Evolutionary conservation across 371 early-diverging fungal genomes (phyloP).

Genomic region (Syncephalastrum monosporum): DNA sequence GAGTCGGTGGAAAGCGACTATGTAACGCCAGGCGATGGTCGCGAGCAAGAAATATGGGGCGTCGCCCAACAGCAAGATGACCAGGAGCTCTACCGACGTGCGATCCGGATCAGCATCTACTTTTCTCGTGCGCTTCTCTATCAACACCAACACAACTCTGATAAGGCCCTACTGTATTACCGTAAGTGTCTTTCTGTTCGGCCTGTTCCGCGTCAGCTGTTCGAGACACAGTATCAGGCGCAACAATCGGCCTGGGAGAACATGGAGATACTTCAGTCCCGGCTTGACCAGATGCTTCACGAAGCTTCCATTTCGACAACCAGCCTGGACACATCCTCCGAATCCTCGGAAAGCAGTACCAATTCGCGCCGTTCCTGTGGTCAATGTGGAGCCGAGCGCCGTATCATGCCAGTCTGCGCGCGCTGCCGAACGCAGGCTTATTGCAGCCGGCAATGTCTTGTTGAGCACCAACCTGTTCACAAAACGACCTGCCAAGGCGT

Average conservation of each 20-base stretch:
- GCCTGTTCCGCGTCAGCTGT: neutral
- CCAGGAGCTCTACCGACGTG: slow-evolving; percentile 29
- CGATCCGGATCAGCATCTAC: slow-evolving; percentile 42
- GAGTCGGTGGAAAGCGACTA: slow-evolving; percentile 24
- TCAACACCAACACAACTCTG: slow-evolving; percentile 21
- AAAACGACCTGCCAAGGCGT: slow-evolving; percentile 6
- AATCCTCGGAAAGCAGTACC: neutral
- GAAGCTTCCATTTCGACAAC: slow-evolving; percentile 9
- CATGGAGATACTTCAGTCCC: slow-evolving; percentile 1
- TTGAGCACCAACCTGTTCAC: slow-evolving; percentile 19
- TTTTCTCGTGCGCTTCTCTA: slow-evolving; percentile 36
- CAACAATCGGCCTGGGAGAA: slow-evolving; percentile 7
- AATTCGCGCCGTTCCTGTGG: slow-evolving; percentile 21
- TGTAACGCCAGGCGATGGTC: neutral
- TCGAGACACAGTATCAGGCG: slow-evolving; percentile 9
- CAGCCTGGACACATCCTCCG: neutral
- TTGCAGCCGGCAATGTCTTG: slow-evolving; percentile 35
- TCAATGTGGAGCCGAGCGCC: slow-evolving; percentile 41
- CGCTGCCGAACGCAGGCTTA: slow-evolving; percentile 36
- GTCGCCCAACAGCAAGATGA: too few relatives aligned
- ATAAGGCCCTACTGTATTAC: slow-evolving; percentile 23
- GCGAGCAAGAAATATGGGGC: too few relatives aligned
- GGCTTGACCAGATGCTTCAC: neutral
- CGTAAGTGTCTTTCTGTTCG: slow-evolving; percentile 20
- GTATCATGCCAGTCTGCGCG: slow-evolving; percentile 46